phyloP scores from a whole-genome alignment of 2,329 filamentous ascomycete species.

The Exophiala viscosa region DNA sequence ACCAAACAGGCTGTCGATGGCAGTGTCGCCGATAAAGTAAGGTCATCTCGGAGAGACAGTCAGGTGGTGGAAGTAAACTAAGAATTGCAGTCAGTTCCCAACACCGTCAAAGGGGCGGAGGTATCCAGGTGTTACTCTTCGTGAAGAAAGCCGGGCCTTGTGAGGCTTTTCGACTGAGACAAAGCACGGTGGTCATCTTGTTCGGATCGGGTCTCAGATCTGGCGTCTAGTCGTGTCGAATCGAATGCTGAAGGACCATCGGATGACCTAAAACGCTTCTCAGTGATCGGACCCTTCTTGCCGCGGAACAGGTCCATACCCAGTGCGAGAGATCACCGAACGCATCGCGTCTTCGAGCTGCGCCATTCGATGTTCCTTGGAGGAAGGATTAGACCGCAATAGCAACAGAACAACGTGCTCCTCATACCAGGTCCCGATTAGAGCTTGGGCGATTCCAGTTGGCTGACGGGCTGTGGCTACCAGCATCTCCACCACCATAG shows the following conservation, averaged over 20 bases:
- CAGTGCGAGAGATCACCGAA: neutral
- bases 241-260: neutral
- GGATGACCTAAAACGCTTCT: neutral
- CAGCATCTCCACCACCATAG: constrained; percentile 8
- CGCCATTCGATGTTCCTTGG: constrained; percentile 3
- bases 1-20: constrained; percentile 38
- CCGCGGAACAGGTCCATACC: neutral
- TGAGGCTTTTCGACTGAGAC: neutral
- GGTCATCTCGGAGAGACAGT: constrained; percentile 12
- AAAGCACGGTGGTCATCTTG: neutral
- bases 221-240: neutral
- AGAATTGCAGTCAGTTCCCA: neutral
- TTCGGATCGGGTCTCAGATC: neutral
- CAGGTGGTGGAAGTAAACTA: constrained; percentile 10
- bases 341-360: constrained; percentile 6
- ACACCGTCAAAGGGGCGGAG: neutral
- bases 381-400: neutral
- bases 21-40: constrained; percentile 36
- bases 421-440: neutral
- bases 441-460: neutral
- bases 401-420: neutral
- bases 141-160: neutral
- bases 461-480: neutral
- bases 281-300: neutral
- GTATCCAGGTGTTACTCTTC: constrained; percentile 7